Percentiles rank a stretch among this genome's conserved stretches.
phyloP scores from a whole-genome alignment of 2,329 filamentous ascomycete genomes.

The Erysiphe pulchra region DNA sequence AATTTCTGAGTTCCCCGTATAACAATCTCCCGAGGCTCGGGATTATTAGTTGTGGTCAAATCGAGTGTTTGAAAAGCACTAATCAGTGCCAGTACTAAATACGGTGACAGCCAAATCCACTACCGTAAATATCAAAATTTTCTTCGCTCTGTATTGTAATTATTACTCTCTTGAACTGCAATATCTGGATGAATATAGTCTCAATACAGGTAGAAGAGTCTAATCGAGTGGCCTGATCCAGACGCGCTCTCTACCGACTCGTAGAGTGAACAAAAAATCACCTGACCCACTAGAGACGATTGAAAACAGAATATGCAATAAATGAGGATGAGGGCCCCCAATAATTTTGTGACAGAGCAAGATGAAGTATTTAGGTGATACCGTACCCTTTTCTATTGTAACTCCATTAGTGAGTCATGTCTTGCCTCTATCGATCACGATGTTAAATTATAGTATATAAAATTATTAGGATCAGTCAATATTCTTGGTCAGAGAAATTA shows the following conservation, averaged over 20 bases:
- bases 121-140: background rate
- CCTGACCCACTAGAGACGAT: slow-evolving; percentile 1
- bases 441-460: slow-evolving; percentile 13
- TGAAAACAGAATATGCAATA: background rate
- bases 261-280: background rate
- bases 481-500: slow-evolving; percentile 8
- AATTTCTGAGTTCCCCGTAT: background rate
- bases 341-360: slow-evolving; percentile 3
- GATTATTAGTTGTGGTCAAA: background rate
- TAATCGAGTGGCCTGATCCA: slow-evolving; percentile 2
- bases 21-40: background rate
- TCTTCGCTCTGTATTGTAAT: background rate
- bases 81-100: slow-evolving; percentile 1
- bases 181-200: background rate
- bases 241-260: slow-evolving; percentile 1
- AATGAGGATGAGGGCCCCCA: slow-evolving; percentile 1
- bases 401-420: slow-evolving; percentile 3
- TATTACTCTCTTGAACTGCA: background rate
- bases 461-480: slow-evolving; percentile 12
- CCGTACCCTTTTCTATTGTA: slow-evolving; percentile 11
- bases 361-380: slow-evolving; percentile 12
- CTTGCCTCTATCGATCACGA: slow-evolving; percentile 6
- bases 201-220: slow-evolving; percentile 1
- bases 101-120: background rate
- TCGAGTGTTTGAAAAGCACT: background rate